A percentile compares a stretch with the other conserved stretches of the same genome.
phyloP scores from a whole-genome alignment of 2,329 filamentous ascomycete species.

The Cadophora gregata region DNA sequence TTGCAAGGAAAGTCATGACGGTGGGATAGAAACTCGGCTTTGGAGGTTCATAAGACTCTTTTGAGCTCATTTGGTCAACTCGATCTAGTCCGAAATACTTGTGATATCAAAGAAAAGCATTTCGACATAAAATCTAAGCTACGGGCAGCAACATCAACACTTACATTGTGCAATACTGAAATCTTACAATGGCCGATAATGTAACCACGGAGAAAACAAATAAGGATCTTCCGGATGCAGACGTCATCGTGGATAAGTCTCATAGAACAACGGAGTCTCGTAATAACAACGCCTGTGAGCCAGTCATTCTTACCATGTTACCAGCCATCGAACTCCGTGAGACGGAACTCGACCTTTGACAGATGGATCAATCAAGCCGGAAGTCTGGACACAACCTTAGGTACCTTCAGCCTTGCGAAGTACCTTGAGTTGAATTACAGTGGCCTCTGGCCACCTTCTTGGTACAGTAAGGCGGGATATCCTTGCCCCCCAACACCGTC shows the following conservation, averaged over 20 bases:
- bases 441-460: not conserved
- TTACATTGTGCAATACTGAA: not conserved
- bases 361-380: not conserved
- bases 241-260: not conserved
- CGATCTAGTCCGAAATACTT: not conserved
- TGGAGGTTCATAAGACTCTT: not conserved
- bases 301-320: not conserved
- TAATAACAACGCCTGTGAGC: not conserved
- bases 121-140: not conserved
- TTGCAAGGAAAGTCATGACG: not conserved
- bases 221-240: not conserved
- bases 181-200: not conserved
- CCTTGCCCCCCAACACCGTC: not conserved
- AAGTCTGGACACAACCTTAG: not conserved
- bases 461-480: constrained; percentile 7
- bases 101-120: too few relatives aligned
- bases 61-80: not conserved
- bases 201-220: not conserved
- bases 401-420: not conserved
- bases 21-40: not conserved
- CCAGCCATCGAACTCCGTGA: not conserved
- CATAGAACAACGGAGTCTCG: not conserved
- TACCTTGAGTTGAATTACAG: constrained; percentile 1
- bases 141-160: not conserved
- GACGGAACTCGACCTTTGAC: not conserved